Evolutionary conservation across 331 rosid genomes (phyloP), one percentile per base, ranked within the genome.

Genomic region (Malus hybrid): DNA sequence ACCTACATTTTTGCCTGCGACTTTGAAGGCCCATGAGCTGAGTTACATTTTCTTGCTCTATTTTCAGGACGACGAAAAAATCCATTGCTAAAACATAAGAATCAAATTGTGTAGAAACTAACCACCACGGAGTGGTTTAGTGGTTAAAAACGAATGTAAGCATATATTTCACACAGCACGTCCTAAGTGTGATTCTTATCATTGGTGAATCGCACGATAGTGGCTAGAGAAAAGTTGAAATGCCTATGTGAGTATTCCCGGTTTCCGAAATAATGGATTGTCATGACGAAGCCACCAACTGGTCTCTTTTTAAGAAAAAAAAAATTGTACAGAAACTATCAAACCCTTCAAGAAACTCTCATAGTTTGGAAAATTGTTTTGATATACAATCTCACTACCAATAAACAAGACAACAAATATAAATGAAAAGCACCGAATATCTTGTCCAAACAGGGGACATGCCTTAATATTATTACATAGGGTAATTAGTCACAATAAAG

Each of bases 161-260:
- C 4, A 9, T 9, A 39, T 39, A 36, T 8, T 36, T 36, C 11
- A 39, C 12, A 39, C 0, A 0, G 0, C 1, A 39, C 4, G 0
- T 39, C 0, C 0, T 39, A 0, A 9, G 44, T 39, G 2, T 0
- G 4, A 39, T 39, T 39, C 0, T 0, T 39, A 9, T 3, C 0
- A 0, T 39, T 39, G 4, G 12, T 39, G 44, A 39, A 39, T 39
- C 12, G 3, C 12, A 39, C 12, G 1, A 39, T 39, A 0, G 12
- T 39, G 44, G 0, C 11, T 0, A 39, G 0, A 0, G 1, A 39
- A 0, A 39, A 39, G 0, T 39, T 39, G 12, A 39, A 0, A 39
- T 39, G 4, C 12, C 1, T 39, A 9, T 39, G 12, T 39, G 11
- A 39, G 44, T 39, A 3, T 39, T 39, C 1, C 12, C 1, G 1